Conservation (phyloP, 768 basidiomycete genomes). For the Rickenella mellea region DNA sequence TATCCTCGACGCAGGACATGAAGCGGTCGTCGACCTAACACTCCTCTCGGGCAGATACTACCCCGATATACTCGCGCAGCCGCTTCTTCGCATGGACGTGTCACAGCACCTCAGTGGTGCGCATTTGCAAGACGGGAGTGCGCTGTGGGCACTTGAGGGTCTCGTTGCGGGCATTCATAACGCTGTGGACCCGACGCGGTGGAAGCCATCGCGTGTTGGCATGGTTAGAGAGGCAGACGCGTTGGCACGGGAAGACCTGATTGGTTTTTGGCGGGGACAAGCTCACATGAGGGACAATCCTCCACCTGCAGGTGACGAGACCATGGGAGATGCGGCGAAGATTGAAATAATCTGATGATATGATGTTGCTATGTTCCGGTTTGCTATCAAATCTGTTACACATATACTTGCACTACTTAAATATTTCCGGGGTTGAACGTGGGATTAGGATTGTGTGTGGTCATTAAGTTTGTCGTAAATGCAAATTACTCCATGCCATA, state of each 20-base stretch:
- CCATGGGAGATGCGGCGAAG: too few relatives aligned
- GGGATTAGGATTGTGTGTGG: too few relatives aligned
- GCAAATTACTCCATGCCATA: too few relatives aligned
- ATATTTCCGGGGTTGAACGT: too few relatives aligned
- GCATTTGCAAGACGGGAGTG: conserved; percentile 23
- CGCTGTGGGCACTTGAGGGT: conserved; percentile 65
- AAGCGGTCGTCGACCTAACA: conserved; percentile 58
- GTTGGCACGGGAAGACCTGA: conserved; percentile 34
- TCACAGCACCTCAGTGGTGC: conserved; percentile 28
- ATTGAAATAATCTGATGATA: too few relatives aligned
- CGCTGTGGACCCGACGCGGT: conserved; percentile 56
- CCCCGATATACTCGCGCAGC: conserved; percentile 58
- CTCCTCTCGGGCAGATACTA: conserved; percentile 78
- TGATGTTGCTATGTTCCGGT: too few relatives aligned
- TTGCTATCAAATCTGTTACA: too few relatives aligned
- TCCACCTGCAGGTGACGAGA: too few relatives aligned
- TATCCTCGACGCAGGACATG: conserved; percentile 50
- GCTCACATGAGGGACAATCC: too few relatives aligned
- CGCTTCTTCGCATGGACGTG: conserved; percentile 37
- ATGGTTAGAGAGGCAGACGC: conserved; percentile 60
- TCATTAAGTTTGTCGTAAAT: too few relatives aligned
- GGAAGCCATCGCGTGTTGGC: conserved; percentile 37
- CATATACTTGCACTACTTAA: too few relatives aligned
- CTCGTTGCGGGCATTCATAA: conserved; percentile 58
- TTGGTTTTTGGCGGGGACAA: conserved; percentile 25